Evolutionary conservation across 1,284 basidiomycete genomes (phyloP).

Genomic region (Naganishia liquefaciens): DNA sequence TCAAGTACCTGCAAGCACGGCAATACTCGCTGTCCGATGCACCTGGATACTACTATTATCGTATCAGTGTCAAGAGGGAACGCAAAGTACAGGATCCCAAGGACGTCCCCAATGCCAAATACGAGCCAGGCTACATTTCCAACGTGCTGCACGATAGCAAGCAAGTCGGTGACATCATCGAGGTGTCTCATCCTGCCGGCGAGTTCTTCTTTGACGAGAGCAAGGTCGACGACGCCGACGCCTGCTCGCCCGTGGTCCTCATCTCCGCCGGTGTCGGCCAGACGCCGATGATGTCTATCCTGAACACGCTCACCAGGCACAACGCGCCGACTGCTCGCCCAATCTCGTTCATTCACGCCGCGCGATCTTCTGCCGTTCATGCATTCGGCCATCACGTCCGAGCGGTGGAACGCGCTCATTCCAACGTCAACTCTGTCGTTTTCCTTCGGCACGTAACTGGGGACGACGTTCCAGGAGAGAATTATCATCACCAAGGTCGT

Average conservation of each 20-base stretch:
- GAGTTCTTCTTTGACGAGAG: slow-evolving; percentile 40
- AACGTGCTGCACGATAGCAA: slow-evolving; percentile 40
- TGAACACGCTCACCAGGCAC: slow-evolving; percentile 37
- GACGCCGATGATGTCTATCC: slow-evolving; percentile 45
- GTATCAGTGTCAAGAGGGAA: slow-evolving; percentile 42
- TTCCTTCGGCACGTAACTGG: slow-evolving; percentile 36
- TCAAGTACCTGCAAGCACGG: slow-evolving; percentile 39
- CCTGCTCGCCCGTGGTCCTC: slow-evolving; percentile 39
- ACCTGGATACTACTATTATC: slow-evolving; percentile 39
- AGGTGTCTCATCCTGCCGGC: slow-evolving; percentile 42
- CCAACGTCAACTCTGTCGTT: slow-evolving; percentile 36
- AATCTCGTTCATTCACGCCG: slow-evolving; percentile 38
- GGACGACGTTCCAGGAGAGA: slow-evolving; percentile 24
- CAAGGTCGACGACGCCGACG: slow-evolving; percentile 33
- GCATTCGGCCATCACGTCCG: slow-evolving; percentile 36
- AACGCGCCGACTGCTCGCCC: slow-evolving; percentile 19
- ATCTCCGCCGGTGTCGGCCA: slow-evolving; percentile 47
- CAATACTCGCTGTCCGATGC: slow-evolving; percentile 45
- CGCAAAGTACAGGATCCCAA: slow-evolving; percentile 21
- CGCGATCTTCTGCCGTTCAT: slow-evolving; percentile 26
- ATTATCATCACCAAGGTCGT: slow-evolving; percentile 36
- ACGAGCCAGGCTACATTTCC: slow-evolving; percentile 30
- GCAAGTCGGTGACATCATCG: slow-evolving; percentile 38
- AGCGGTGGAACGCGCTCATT: slow-evolving; percentile 32
- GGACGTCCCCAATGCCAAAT: slow-evolving; percentile 22